Evolutionary conservation across 1,284 basidiomycete species (phyloP).

Genomic region (Cryptococcus neoformans): DNA sequence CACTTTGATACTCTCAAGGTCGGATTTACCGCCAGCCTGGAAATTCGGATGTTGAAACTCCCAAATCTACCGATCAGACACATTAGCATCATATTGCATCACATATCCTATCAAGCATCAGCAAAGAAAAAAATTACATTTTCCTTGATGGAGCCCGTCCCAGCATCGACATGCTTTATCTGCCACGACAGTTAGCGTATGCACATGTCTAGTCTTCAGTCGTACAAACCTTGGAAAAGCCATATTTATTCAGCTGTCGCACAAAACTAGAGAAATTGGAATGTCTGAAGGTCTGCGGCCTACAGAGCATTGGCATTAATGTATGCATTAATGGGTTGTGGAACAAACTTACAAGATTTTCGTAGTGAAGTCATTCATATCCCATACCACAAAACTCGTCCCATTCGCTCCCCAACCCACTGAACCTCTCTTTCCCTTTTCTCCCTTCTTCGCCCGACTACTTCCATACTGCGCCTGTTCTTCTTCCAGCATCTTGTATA

Average conservation of each 20-base stretch:
- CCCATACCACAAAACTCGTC: conserved; percentile 93
- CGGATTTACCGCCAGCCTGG: conserved; percentile 75
- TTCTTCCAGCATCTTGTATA: conserved; percentile 67
- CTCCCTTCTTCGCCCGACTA: conserved; percentile 25
- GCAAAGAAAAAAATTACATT: conserved; percentile 15
- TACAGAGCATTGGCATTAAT: conserved; percentile 7
- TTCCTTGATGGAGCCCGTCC: conserved; percentile 40
- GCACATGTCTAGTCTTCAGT: too few species aligned
- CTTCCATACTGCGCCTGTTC: conserved; percentile 34
- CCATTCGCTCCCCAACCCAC: conserved; percentile 82
- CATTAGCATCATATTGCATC: background rate
- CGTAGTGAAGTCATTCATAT: conserved; percentile 98
- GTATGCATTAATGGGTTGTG: too few species aligned
- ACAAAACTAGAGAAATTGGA: conserved; percentile 95
- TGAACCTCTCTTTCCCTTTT: conserved; percentile 30
- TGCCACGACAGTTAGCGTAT: conserved; percentile 4
- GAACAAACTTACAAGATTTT: conserved; percentile 60
- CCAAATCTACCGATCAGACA: conserved; percentile 63
- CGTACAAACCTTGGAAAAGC: conserved; percentile 80
- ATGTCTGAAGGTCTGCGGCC: conserved; percentile 91
- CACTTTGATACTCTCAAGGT: conserved; percentile 84
- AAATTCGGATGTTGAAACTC: conserved; percentile 96
- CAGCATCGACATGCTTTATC: conserved; percentile 46
- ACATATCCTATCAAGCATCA: background rate
- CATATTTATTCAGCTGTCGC: conserved; percentile 96